Percentiles rank a stretch among this genome's conserved stretches.
These are phyloP conservation scores for Yamadazyma blattariae DNA, from an alignment of 1,139 yeast species.

Conservation along the genomic window DNA sequence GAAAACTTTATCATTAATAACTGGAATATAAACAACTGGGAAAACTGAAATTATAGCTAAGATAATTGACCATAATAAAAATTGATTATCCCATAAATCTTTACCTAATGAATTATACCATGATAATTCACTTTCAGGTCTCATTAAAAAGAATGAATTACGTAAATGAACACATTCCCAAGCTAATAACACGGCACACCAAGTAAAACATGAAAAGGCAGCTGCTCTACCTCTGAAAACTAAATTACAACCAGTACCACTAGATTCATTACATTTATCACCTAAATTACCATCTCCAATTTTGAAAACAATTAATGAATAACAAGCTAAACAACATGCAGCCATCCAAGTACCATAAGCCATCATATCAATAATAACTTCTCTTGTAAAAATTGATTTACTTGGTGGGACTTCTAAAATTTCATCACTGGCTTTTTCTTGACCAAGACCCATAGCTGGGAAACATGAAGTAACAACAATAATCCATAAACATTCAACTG, in stretches of 20 bases:
- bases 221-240: constrained; percentile 75
- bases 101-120: constrained; percentile 47
- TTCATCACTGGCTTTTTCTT: constrained; percentile 30
- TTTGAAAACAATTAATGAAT: constrained; percentile 29
- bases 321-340: constrained; percentile 27
- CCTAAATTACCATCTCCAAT: constrained; percentile 33
- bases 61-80: constrained; percentile 76
- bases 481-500: constrained; percentile 38
- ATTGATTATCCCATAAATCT: constrained; percentile 70
- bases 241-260: constrained; percentile 36
- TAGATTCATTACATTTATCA: constrained; percentile 17
- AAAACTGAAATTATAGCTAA: constrained; percentile 67
- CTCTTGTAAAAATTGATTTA: constrained; percentile 29
- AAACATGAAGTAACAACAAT: constrained; percentile 36
- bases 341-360: constrained; percentile 39
- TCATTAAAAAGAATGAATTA: constrained; percentile 66
- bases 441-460: constrained; percentile 42
- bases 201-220: constrained; percentile 75
- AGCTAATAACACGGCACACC: constrained; percentile 76
- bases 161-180: constrained; percentile 80
- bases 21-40: constrained; percentile 84
- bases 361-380: constrained; percentile 30
- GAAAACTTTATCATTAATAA: constrained; percentile 74
- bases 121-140: constrained; percentile 56
- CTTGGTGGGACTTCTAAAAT: constrained; percentile 30